A percentile compares a stretch with the other conserved stretches of the same genome.
Conservation (phyloP, 305 asterid genomes). For the Fraxinus sp. region DNA sequence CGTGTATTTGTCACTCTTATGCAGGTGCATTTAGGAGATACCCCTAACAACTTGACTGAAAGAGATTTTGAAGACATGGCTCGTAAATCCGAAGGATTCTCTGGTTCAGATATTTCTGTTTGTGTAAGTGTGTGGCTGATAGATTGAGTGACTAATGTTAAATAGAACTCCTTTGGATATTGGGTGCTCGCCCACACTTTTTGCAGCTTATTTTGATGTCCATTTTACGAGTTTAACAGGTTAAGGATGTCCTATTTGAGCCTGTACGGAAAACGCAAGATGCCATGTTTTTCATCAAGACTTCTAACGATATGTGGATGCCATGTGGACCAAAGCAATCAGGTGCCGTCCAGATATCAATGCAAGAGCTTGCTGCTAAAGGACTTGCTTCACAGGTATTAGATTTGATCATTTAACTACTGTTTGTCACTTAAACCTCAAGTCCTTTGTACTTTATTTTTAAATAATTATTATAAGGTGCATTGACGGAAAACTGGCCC, state of each 20-base stretch:
- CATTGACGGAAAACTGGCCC: not conserved
- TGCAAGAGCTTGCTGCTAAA: conserved; percentile 82
- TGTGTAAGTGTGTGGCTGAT: conserved; percentile 60
- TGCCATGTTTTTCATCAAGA: conserved; percentile 70
- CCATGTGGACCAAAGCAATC: conserved; percentile 94
- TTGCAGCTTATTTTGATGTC: not conserved
- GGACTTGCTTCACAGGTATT: conserved; percentile 81
- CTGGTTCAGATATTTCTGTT: conserved; percentile 93
- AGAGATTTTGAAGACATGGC: conserved; percentile 77
- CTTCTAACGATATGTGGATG: conserved; percentile 58
- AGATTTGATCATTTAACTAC: not conserved
- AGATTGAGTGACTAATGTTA: conserved; percentile 6
- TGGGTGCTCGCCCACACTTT: not conserved
- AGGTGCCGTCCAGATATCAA: conserved; percentile 74
- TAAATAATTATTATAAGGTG: not conserved
- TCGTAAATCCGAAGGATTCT: conserved; percentile 86
- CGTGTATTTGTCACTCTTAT: conserved; percentile 22
- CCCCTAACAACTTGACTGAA: conserved; percentile 84
- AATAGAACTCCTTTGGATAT: not conserved
- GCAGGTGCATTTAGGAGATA: conserved; percentile 97
- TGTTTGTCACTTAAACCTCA: not conserved
- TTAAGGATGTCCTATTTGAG: conserved; percentile 90
- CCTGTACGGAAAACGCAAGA: conserved; percentile 98
- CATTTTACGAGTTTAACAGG: conserved; percentile 44
- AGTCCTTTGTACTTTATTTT: not conserved